Evolutionary conservation across 1,284 basidiomycete genomes (phyloP).

Genomic region (Trichosporon asahii): DNA sequence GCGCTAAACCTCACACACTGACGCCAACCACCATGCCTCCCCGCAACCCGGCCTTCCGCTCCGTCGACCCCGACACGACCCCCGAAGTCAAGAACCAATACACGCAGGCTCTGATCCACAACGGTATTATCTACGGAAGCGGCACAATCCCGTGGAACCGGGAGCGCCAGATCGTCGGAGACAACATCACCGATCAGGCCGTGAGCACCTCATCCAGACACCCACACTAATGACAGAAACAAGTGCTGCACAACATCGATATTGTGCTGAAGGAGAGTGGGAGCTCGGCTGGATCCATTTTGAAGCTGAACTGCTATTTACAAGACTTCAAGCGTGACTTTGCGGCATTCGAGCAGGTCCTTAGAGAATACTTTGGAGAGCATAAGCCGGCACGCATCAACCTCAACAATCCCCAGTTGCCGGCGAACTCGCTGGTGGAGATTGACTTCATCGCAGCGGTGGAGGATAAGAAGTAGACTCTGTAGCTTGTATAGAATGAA

Average conservation of each 20-base stretch:
- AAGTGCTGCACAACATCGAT: not conserved
- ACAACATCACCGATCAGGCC: not conserved
- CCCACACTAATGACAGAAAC: not conserved
- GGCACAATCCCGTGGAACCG: slow-evolving; percentile 1
- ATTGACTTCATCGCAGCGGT: slow-evolving; percentile 4
- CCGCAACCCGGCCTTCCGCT: not conserved
- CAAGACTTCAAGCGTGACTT: slow-evolving; percentile 1
- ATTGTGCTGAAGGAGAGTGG: slow-evolving; percentile 9
- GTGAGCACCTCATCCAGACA: not conserved
- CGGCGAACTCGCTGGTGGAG: not conserved
- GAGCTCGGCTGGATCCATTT: not conserved
- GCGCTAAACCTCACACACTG: not conserved
- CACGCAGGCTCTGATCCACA: slow-evolving; percentile 4
- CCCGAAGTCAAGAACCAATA: slow-evolving; percentile 8
- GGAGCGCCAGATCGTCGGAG: not conserved
- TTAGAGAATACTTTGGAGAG: not conserved
- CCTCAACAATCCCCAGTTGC: not conserved
- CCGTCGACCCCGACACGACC: slow-evolving; percentile 7
- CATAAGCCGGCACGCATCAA: slow-evolving; percentile 6
- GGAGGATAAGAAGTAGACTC: not conserved
- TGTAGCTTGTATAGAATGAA: not conserved
- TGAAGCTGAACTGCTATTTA: slow-evolving; percentile 7
- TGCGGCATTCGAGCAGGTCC: not conserved
- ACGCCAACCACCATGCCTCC: not conserved
- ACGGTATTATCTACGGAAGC: not conserved